A percentile compares a stretch with the other conserved stretches of the same genome.
Conservation (phyloP, 352 stramenopile species). For the Saprolegnia diclina region DNA sequence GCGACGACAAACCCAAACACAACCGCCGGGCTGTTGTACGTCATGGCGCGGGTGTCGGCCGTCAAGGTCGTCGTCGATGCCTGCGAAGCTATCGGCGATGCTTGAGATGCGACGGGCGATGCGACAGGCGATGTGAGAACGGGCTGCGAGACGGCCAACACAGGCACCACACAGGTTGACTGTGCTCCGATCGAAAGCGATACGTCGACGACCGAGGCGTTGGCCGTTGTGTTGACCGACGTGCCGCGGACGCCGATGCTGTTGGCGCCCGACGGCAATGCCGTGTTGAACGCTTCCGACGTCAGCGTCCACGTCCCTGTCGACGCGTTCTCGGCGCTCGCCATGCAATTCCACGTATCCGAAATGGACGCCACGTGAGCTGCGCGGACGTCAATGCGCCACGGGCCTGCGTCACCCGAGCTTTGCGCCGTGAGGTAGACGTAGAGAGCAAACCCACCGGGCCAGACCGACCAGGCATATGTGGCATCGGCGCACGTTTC, state of each 20-base stretch:
- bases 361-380: neutral
- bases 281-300: neutral
- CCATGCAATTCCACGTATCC: neutral
- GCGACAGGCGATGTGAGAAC: too few relatives aligned
- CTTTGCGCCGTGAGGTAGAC: neutral
- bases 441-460: conserved; percentile 15
- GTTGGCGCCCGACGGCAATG: neutral
- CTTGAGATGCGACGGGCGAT: too few relatives aligned
- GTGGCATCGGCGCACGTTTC: neutral
- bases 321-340: neutral
- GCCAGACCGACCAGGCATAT: conserved; percentile 14
- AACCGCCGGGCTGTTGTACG: neutral
- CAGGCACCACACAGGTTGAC: too few relatives aligned
- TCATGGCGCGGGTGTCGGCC: neutral
- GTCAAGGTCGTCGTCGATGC: too few relatives aligned
- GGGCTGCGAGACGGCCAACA: too few relatives aligned
- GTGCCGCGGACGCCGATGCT: neutral
- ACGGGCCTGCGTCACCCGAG: neutral
- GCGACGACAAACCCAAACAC: neutral
- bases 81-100: too few relatives aligned
- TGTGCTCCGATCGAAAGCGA: neutral
- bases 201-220: neutral
- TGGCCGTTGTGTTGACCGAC: neutral
- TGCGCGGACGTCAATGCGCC: neutral
- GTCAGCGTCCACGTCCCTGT: neutral